Percentiles rank a stretch among this genome's conserved stretches.
These are phyloP conservation scores for Atractiella rhizophila DNA, from an alignment of 768 basidiomycete species.

Conservation along the genomic window DNA sequence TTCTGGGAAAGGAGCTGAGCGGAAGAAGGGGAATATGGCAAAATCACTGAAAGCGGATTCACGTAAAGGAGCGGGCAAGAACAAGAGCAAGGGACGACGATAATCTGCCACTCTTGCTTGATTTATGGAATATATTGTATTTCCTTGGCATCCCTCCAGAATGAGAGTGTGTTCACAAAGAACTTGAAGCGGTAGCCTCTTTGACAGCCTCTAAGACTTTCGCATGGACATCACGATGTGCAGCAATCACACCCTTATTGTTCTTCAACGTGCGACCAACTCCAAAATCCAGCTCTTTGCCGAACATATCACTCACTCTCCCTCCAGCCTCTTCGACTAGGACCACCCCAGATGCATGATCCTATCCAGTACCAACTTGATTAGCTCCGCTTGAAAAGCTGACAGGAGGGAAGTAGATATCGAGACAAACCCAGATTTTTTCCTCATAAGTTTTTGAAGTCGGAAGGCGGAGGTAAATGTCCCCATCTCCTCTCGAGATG, in stretches of 20 bases:
- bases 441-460: slow-evolving; percentile 50
- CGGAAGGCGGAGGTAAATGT: slow-evolving; percentile 55
- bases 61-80: no score
- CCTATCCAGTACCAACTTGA: slow-evolving; percentile 26
- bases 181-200: no score
- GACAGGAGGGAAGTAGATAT: not conserved
- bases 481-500: slow-evolving; percentile 63
- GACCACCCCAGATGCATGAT: slow-evolving; percentile 66
- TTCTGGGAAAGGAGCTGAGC: no score
- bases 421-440: slow-evolving; percentile 65
- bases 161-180: no score
- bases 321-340: slow-evolving; percentile 77
- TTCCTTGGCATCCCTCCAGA: no score
- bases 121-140: no score
- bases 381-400: not conserved
- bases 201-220: slow-evolving; percentile 50
- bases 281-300: slow-evolving; percentile 54
- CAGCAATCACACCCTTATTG: slow-evolving; percentile 70
- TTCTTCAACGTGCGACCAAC: slow-evolving; percentile 58
- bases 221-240: slow-evolving; percentile 42
- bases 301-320: slow-evolving; percentile 58
- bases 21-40: no score
- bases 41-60: no score
- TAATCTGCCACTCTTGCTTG: no score
- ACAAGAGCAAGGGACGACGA: no score